phyloP scores from a whole-genome alignment of 2,329 filamentous ascomycete genomes.

The Neurospora sp. region DNA sequence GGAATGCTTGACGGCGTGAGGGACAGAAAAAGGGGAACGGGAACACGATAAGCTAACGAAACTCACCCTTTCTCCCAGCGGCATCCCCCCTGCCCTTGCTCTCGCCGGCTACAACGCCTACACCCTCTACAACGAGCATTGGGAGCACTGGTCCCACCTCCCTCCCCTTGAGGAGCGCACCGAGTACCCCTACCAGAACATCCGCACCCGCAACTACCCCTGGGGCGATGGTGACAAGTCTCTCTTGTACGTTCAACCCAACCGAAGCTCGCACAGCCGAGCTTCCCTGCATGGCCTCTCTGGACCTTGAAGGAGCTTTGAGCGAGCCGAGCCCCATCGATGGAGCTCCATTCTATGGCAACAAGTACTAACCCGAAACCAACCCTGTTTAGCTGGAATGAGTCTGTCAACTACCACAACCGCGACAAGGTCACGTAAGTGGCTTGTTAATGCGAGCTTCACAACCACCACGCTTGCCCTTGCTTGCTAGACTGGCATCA shows the following conservation, averaged over 20 bases:
- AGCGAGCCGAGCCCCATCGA: background rate
- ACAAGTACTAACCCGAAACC: constrained; percentile 4
- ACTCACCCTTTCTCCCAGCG: constrained; percentile 38
- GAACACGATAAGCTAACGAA: background rate
- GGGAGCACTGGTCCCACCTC: constrained; percentile 86
- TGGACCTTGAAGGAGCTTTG: background rate
- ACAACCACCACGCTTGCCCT: background rate
- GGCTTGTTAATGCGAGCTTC: constrained; percentile 1
- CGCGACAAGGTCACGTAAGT: constrained; percentile 59
- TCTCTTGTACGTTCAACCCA: constrained; percentile 10
- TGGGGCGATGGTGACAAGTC: constrained; percentile 90
- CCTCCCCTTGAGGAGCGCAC: constrained; percentile 79
- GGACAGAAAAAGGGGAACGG: background rate
- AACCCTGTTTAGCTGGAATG: constrained; percentile 66
- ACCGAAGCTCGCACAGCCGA: background rate
- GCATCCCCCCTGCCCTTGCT: constrained; percentile 61
- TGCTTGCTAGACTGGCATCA: background rate
- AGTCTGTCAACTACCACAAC: constrained; percentile 93
- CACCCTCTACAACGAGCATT: constrained; percentile 88
- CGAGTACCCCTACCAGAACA: constrained; percentile 97
- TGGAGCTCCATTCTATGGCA: background rate
- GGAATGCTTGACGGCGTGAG: background rate
- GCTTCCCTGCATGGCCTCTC: background rate
- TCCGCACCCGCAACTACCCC: constrained; percentile 88
- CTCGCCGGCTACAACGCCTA: constrained; percentile 74